Conservation (phyloP, 2,329 filamentous ascomycete species). For the Fusarium concolor region DNA sequence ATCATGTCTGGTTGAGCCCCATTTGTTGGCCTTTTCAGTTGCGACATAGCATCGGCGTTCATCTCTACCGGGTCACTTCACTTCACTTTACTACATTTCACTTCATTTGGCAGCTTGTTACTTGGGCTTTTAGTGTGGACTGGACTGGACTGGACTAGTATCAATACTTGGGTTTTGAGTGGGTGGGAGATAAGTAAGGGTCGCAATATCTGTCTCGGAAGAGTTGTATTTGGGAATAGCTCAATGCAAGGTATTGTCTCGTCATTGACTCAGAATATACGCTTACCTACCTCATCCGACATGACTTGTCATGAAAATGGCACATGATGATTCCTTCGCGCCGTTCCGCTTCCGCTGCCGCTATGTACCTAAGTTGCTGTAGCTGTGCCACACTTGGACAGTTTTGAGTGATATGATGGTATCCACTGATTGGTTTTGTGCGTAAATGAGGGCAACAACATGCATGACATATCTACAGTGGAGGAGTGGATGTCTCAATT, state of each 20-base stretch:
- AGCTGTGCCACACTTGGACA: slow-evolving; percentile 25
- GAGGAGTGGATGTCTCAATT: neutral
- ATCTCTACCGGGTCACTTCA: slow-evolving; percentile 1
- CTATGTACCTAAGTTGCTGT: neutral
- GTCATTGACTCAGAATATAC: neutral
- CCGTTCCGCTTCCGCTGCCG: slow-evolving; percentile 20
- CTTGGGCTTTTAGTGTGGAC: slow-evolving; percentile 3
- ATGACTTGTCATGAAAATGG: neutral
- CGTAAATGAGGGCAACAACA: neutral
- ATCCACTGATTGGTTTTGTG: neutral
- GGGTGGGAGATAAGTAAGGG: neutral
- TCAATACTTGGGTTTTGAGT: slow-evolving; percentile 15
- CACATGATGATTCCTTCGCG: slow-evolving; percentile 16
- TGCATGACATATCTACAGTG: slow-evolving; percentile 1
- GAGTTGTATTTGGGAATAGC: neutral
- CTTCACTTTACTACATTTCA: no score
- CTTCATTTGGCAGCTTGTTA: neutral
- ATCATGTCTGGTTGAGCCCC: slow-evolving; percentile 5
- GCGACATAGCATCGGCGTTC: slow-evolving; percentile 47
- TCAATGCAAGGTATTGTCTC: slow-evolving; percentile 4
- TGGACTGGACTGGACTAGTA: neutral
- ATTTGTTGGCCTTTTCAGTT: slow-evolving; percentile 20
- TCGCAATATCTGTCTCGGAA: neutral
- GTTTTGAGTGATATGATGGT: neutral
- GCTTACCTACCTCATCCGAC: neutral